phyloP scores from a whole-genome alignment of 345 rosid species.

The Pugionium dolabratum region DNA sequence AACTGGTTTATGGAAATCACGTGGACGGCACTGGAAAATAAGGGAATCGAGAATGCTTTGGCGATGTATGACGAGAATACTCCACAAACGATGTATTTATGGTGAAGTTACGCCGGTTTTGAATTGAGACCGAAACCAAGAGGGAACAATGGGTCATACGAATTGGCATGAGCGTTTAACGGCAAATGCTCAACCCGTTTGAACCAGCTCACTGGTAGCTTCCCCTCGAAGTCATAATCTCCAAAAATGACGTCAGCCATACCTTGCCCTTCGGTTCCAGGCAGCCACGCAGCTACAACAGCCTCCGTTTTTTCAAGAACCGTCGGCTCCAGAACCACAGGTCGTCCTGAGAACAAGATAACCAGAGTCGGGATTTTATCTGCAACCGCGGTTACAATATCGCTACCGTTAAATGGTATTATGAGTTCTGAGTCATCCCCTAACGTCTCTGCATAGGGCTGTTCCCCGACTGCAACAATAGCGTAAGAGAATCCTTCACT shows the following conservation, averaged over 20 bases:
- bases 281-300: constrained; percentile 50
- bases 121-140: constrained; percentile 62
- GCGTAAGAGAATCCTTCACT: constrained; percentile 58
- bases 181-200: constrained; percentile 53
- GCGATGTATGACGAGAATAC: too few species aligned
- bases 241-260: constrained; percentile 41
- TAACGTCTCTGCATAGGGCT: constrained; percentile 63
- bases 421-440: constrained; percentile 63
- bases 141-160: constrained; percentile 67
- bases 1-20: too few species aligned
- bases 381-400: constrained; percentile 50
- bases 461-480: constrained; percentile 81
- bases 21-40: too few species aligned
- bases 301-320: constrained; percentile 63
- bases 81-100: too few species aligned
- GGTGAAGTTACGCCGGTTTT: constrained; percentile 14
- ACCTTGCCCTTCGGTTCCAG: constrained; percentile 44
- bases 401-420: constrained; percentile 64
- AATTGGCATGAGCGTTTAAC: constrained; percentile 43
- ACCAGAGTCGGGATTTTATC: constrained; percentile 67
- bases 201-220: constrained; percentile 45
- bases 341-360: constrained; percentile 75
- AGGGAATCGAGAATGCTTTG: too few species aligned
- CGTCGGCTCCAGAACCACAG: constrained; percentile 58
- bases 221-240: constrained; percentile 39